These are phyloP conservation scores for Penicillium sp. DNA, from an alignment of 2,329 filamentous ascomycete species.

Conservation along the genomic window DNA sequence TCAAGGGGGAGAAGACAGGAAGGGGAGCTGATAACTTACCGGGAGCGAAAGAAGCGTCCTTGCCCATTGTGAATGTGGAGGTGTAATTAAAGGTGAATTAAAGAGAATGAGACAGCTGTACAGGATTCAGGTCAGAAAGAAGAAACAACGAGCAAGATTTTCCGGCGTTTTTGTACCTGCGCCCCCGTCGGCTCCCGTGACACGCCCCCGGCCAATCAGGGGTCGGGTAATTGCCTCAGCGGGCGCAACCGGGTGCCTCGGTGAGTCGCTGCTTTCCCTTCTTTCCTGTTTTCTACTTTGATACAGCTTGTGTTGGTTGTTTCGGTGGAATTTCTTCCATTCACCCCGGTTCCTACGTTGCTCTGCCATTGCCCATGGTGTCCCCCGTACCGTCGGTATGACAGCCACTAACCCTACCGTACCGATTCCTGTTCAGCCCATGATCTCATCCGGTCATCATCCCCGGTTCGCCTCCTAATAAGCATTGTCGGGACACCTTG, in stretches of 20 bases:
- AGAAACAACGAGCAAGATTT: slow-evolving; percentile 31
- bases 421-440: slow-evolving; percentile 4
- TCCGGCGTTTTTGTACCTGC: slow-evolving; percentile 36
- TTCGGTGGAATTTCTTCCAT: neutral
- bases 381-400: neutral
- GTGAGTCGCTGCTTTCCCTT: slow-evolving; percentile 2
- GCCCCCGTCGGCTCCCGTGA: slow-evolving; percentile 37
- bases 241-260: slow-evolving; percentile 35
- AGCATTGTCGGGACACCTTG: neutral
- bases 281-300: neutral
- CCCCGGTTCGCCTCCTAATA: neutral
- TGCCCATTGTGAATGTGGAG: slow-evolving; percentile 22
- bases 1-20: neutral
- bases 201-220: slow-evolving; percentile 35
- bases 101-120: slow-evolving; percentile 19
- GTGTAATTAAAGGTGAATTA: slow-evolving; percentile 13
- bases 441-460: slow-evolving; percentile 25
- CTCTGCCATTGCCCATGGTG: neutral
- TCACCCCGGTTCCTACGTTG: neutral
- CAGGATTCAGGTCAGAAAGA: slow-evolving; percentile 18
- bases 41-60: slow-evolving; percentile 27
- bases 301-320: neutral
- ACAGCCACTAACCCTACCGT: neutral
- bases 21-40: slow-evolving; percentile 17
- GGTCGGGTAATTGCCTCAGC: slow-evolving; percentile 32